Base-by-base conservation (phyloP, 441 rosid species). In the Populus hybrid region DNA sequence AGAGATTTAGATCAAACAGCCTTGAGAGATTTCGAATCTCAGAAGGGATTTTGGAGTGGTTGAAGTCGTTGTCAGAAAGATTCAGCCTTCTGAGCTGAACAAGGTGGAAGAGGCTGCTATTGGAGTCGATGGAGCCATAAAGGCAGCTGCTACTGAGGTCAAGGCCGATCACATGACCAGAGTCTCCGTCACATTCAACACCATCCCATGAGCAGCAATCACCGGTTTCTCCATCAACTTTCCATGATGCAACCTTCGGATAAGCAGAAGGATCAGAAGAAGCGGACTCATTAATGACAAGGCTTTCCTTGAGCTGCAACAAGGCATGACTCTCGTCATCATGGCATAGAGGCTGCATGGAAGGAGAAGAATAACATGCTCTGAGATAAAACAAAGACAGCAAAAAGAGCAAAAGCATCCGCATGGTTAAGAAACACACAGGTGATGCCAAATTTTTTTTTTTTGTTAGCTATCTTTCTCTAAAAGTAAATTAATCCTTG, bases 171-270 rank as follows among this genome's bases (percentile, higher is more conserved):
- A 82, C 90, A 28, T 79, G 76, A 10, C 85, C 82, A 0, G 78
- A 75, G 59, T 32, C 38, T 1, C 50, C 20, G 40, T 85, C 64
- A 12, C 87, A 87, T 36, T 67, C 18, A 14, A 85, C n/a, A 26
- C 87, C 87, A 0, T 73, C 83, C 88, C 88, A 85, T 1, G 74
- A 63, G 70, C 88, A 85, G 26, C 86, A 87, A 32, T 84, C 77
- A 0, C 42, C 6, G 0, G 5, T 2, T 36, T 57, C 35, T 14
- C 16, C 71, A 1, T 68, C 42, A 8, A 18, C 10, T 0, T 0
- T 68, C 86, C 88, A 85, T 0, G 82, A 73, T 5, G 5, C 14
- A 6, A 80, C 28, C 69, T 80, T 87, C 5, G 72, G 20, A 20
- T 78, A 7, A 9, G 36, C 32, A 21, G 35, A 65, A 66, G 70